Evolutionary conservation across 805 yeast species (phyloP).

Genomic region (Huiozyma naganishii): DNA sequence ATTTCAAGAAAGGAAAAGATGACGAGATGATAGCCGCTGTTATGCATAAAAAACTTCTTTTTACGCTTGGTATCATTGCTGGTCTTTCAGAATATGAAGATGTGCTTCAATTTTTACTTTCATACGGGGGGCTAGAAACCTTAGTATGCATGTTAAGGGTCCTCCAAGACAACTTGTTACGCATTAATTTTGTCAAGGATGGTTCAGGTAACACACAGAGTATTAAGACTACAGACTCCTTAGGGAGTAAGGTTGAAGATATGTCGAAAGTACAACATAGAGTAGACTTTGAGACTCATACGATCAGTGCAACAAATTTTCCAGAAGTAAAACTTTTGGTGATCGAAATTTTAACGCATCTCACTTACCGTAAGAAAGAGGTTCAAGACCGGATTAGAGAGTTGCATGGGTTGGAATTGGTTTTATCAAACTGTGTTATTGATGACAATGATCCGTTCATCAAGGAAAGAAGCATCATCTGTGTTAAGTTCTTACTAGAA

Average conservation of each 20-base stretch:
- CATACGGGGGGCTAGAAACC: slow-evolving; percentile 29
- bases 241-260: slow-evolving; percentile 25
- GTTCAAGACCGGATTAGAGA: slow-evolving; percentile 62
- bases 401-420: slow-evolving; percentile 55
- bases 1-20: slow-evolving; percentile 16
- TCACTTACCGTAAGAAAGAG: slow-evolving; percentile 39
- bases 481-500: slow-evolving; percentile 57
- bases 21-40: slow-evolving; percentile 9
- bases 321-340: slow-evolving; percentile 59
- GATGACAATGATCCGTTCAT: slow-evolving; percentile 84
- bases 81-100: slow-evolving; percentile 26
- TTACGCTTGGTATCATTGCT: slow-evolving; percentile 27
- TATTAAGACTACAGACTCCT: slow-evolving; percentile 14
- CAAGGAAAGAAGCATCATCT: slow-evolving; percentile 73
- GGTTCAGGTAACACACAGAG: slow-evolving; percentile 15
- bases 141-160: slow-evolving; percentile 23
- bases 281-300: slow-evolving; percentile 13
- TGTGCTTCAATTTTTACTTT: slow-evolving; percentile 27
- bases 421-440: slow-evolving; percentile 71
- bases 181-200: slow-evolving; percentile 20
- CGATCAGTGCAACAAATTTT: slow-evolving; percentile 31
- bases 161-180: slow-evolving; percentile 27
- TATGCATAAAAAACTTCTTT: slow-evolving; percentile 23
- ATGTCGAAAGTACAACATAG: slow-evolving; percentile 15
- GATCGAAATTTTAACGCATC: slow-evolving; percentile 52